These are phyloP conservation scores for Chiua sp. DNA, from an alignment of 1,284 basidiomycete species.

Conservation along the genomic window DNA sequence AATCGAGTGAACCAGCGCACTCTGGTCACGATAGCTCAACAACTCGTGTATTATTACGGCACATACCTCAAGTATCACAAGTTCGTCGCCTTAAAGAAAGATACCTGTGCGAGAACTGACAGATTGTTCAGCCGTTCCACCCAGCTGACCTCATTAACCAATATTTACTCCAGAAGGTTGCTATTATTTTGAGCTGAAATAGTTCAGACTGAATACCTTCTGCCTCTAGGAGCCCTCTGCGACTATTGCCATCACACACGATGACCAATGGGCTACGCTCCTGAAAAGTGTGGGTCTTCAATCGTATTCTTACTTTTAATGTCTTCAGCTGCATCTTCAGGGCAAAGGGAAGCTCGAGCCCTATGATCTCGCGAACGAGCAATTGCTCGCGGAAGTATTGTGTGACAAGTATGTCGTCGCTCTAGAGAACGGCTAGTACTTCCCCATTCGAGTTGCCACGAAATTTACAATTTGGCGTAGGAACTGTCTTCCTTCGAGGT, in stretches of 20 bases:
- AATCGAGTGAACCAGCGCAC: not conserved
- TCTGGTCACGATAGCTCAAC: not conserved
- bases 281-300: not conserved
- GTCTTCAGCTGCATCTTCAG: not conserved
- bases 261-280: not conserved
- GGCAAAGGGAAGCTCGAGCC: not conserved
- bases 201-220: too few relatives aligned
- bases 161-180: not conserved
- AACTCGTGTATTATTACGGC: not conserved
- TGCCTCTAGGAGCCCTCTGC: not conserved
- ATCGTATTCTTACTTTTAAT: not conserved
- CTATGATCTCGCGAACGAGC: not conserved
- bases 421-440: not conserved
- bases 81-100: not conserved
- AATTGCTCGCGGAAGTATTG: not conserved
- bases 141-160: not conserved
- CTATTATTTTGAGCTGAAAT: not conserved
- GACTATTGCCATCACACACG: not conserved
- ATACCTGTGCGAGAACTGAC: not conserved
- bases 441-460: not conserved
- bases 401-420: not conserved
- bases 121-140: not conserved
- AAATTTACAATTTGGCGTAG: not conserved
- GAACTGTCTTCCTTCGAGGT: not conserved
- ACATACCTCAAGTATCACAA: not conserved